These are phyloP conservation scores for Solanum lignicaule DNA, from an alignment of 257 asterid species.

Conservation along the genomic window DNA sequence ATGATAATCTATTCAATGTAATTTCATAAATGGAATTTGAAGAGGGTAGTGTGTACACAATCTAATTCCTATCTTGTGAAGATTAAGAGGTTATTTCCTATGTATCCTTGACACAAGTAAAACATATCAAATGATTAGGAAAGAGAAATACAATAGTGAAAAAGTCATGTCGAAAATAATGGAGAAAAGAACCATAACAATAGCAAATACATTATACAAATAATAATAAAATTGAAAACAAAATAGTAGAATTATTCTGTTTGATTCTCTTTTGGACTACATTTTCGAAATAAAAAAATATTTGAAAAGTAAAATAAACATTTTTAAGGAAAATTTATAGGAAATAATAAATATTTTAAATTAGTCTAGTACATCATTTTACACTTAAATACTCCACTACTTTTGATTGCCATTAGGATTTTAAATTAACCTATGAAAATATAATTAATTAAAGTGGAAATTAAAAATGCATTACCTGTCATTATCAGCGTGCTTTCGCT, in stretches of 20 bases:
- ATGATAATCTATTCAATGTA: neutral
- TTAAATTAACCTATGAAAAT: neutral
- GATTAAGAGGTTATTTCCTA: neutral
- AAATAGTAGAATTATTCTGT: neutral
- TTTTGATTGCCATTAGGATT: neutral
- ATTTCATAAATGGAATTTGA: neutral
- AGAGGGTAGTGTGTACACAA: rapidly evolving
- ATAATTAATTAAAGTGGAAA: neutral
- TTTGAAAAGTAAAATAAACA: neutral
- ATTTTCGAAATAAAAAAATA: neutral
- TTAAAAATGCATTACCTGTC: slow-evolving; percentile 5
- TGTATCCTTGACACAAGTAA: neutral
- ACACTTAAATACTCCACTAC: neutral
- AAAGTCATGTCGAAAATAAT: neutral
- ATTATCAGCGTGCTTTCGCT: slow-evolving; percentile 17
- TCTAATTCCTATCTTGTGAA: neutral
- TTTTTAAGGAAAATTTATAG: neutral
- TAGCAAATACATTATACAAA: neutral
- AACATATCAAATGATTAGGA: neutral
- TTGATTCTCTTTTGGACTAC: neutral
- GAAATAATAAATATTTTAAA: neutral
- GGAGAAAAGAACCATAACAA: neutral
- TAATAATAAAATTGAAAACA: neutral
- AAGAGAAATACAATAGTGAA: neutral
- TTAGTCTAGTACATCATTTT: neutral